Conservation (phyloP, 163 green algal species). For the Scenedesmus sp. region DNA sequence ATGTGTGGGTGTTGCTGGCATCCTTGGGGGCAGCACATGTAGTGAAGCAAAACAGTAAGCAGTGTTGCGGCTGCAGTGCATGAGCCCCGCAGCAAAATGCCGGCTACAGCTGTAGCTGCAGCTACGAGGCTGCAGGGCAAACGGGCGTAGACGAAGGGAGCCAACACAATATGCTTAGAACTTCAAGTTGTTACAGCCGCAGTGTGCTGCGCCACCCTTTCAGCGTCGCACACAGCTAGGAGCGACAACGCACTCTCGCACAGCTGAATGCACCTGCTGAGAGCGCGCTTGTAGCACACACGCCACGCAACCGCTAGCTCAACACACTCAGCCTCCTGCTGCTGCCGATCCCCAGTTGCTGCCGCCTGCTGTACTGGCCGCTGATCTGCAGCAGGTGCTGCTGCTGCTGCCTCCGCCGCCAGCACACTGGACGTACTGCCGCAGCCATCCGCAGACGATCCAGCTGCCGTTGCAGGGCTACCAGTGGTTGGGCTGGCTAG, state of each 20-base stretch:
- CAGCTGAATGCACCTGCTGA: slow-evolving; percentile 10
- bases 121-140: no score
- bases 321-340: slow-evolving; percentile 16
- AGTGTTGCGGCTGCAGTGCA: no score
- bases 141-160: no score
- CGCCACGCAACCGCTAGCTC: slow-evolving; percentile 60
- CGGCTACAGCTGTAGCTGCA: no score
- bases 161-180: no score
- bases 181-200: no score
- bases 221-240: background rate
- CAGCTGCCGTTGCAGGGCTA: background rate
- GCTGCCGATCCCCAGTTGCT: background rate
- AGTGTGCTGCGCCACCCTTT: background rate
- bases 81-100: no score
- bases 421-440: background rate
- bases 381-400: background rate
- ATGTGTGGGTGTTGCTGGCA: no score
- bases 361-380: background rate
- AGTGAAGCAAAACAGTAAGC: no score
- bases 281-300: slow-evolving; percentile 54
- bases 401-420: slow-evolving; percentile 6
- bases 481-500: background rate
- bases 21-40: no score
- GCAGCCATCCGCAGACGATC: background rate
- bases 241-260: background rate